Conservation (phyloP, 2,329 filamentous ascomycete species). For the Elsinoe necatrix region DNA sequence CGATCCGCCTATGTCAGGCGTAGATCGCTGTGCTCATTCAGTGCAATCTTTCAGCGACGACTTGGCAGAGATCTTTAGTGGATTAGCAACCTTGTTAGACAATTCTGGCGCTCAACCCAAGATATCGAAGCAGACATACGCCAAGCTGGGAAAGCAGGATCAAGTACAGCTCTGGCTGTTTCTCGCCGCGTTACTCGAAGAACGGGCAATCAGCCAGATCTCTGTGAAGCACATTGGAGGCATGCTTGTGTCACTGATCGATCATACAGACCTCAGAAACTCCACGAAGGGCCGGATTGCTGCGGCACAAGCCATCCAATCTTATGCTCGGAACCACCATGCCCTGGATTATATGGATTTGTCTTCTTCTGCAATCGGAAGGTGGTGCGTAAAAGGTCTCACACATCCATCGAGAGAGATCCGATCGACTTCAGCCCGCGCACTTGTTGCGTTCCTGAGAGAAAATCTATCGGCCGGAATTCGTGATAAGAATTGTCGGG, state of each 20-base stretch:
- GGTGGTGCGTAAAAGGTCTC: slow-evolving; percentile 74
- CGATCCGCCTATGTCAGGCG: no score
- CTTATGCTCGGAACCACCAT: slow-evolving; percentile 59
- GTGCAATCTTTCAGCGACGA: not conserved
- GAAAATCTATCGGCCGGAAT: slow-evolving; percentile 40
- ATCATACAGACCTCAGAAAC: slow-evolving; percentile 16
- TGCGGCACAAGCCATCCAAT: slow-evolving; percentile 63
- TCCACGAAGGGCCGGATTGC: slow-evolving; percentile 54
- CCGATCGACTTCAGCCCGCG: slow-evolving; percentile 66
- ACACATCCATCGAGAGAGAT: slow-evolving; percentile 79
- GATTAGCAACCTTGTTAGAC: not conserved
- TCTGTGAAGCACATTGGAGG: not conserved
- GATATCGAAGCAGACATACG: slow-evolving; percentile 21
- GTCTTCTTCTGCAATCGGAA: slow-evolving; percentile 57
- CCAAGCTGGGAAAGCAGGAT: slow-evolving; percentile 17
- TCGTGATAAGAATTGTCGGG: slow-evolving; percentile 56
- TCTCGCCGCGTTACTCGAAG: not conserved
- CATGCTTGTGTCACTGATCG: slow-evolving; percentile 15
- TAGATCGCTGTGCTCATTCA: not conserved
- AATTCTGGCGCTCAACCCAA: not conserved
- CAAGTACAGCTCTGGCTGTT: slow-evolving; percentile 14
- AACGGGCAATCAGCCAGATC: not conserved
- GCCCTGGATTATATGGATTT: slow-evolving; percentile 56
- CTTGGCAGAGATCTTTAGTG: not conserved
- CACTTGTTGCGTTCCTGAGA: slow-evolving; percentile 58